Evolutionary conservation across 306 rosid genomes (phyloP), one percentile per base, ranked within the genome.

Genomic region (Astragalus membranaceus): DNA sequence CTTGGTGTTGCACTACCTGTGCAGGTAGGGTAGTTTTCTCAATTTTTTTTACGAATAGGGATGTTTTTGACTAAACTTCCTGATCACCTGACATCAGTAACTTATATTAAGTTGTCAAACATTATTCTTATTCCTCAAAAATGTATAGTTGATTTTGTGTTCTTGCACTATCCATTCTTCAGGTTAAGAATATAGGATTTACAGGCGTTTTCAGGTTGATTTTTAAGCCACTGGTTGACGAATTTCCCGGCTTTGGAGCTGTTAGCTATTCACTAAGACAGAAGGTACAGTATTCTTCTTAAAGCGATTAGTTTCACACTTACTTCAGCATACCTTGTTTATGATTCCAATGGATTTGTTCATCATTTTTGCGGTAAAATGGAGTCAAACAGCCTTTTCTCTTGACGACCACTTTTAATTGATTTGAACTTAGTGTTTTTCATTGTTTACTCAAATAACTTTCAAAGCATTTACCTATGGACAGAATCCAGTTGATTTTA

Each of bases 171-270:
- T 77, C 50, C 82, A 52, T 55, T 75, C 74, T 70, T 65, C 75
- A 95, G 99, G 97, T 95, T 35, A 95, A 95, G 72, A 81, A 91
- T 74, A 83, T 95, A 66, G 99, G 97, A 81, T 95, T 95, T 86
- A 89, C 96, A 0, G 99, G 99, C 20, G 85, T 95, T 75, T 94
- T 94, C 80, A 86, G 99, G 86, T 67, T 95, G 81, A 91, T 95
- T 72, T 94, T 95, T 73, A 95, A 86, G 88, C 99, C 99, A 11
- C 77, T 91, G 50, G 96, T 95, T 49, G 80, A 91, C 0, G 97
- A 89, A 82, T 86, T 95, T 70, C 99, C 97, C 4, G 92, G 99
- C 49, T 95, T 95, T 82, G 99, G 99, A 75, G 99, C 99, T 54
- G 76, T 95, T 79, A 77, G 96, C 83, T 95, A 85, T 85, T 95